Evolutionary conservation across 2,329 filamentous ascomycete genomes (phyloP), one percentile per base, ranked within the genome.

Genomic region (Neonectria magnoliae): DNA sequence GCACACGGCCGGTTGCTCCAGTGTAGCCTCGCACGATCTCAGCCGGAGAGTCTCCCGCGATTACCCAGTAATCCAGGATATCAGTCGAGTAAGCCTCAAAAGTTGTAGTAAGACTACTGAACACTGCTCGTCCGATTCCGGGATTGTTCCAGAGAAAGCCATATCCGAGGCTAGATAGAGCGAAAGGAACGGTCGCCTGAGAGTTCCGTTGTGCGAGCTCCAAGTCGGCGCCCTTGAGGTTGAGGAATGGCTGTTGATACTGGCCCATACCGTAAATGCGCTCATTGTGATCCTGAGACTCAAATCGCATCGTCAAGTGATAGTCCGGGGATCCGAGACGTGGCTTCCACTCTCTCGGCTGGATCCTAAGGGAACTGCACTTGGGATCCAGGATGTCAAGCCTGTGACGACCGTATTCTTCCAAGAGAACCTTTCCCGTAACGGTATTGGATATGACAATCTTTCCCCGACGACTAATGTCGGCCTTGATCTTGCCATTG

Each of bases 251-350:
- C 68, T 91, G 88, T 70, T 91, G 89, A 64, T 91, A 91, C 75
- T 91, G 89, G 0, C 89, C 89, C 88, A 91, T 91, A 20, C 89
- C 89, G 70, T 83, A 91, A n/a, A 91, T 85, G 71, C 84, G 87
- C 73, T 91, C 89, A 18, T 84, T 78, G 0, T 78, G 76, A 57
- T 84, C 75, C 57, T 86, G 72, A 1, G 84, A 85, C 73, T 91
- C 88, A 57, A 91, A 83, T 0, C 89, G 81, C 68, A 84, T 79
- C 0, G 87, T 90, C 9, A 90, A 77, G 57, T 87, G 83, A 70
- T 87, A 90, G 59, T 82, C 81, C 1, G 80, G 77, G 59, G 71
- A 76, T 70, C 87, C 87, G 0, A 81, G 76, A 2, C 84, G 81
- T 0, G 86, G 83, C 56, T 82, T 82, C 72, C 89, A 87, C 72